Conservation (phyloP, 106 monocot species). For the Triglochin maritima region DNA sequence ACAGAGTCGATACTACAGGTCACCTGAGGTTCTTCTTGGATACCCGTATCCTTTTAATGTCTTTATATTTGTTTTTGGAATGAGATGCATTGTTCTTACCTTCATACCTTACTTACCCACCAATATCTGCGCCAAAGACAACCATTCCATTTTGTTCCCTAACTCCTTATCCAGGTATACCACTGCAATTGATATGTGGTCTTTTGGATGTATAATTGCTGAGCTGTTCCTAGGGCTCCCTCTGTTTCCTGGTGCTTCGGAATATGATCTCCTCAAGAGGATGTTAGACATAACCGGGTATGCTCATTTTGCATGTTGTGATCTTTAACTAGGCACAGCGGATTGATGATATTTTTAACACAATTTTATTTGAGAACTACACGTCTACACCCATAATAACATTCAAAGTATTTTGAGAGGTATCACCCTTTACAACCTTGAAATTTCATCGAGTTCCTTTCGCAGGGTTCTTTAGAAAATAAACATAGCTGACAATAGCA, state of each 20-base stretch:
- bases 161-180: conserved; percentile 62
- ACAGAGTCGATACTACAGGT: conserved; percentile 98
- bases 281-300: conserved; percentile 89
- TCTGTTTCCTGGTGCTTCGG: conserved; percentile 88
- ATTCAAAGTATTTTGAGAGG: too few relatives aligned
- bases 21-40: conserved; percentile 92
- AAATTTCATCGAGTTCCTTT: too few relatives aligned
- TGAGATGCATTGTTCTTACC: too few relatives aligned
- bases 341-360: neutral
- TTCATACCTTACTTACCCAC: too few relatives aligned
- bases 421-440: too few relatives aligned
- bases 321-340: neutral
- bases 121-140: neutral
- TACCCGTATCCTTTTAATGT: conserved; percentile 79
- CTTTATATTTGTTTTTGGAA: too few relatives aligned
- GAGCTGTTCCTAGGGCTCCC: conserved; percentile 94
- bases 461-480: too few relatives aligned
- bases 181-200: conserved; percentile 98
- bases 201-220: conserved; percentile 91
- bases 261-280: conserved; percentile 82
- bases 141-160: conserved; percentile 19
- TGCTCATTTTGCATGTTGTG: neutral
- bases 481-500: too few relatives aligned
- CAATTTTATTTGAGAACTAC: neutral
- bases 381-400: too few relatives aligned